Conservation (phyloP, 164 flowering plant species). For the Nymphaea colorata region DNA sequence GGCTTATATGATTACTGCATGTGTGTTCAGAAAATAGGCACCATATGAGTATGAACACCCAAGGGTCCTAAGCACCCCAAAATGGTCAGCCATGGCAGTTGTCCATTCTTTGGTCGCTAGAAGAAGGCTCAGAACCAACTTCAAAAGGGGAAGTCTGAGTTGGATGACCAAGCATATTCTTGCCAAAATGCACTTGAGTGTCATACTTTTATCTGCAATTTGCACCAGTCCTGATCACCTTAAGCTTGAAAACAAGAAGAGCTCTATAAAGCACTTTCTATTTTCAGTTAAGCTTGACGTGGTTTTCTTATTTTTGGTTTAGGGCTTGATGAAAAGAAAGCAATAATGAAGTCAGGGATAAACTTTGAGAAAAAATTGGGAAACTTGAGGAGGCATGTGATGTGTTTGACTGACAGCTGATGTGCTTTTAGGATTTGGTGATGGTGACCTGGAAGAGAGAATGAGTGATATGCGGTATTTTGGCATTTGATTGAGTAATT, state of each 20-base stretch:
- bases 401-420: too few relatives aligned
- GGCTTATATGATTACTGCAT: conserved; percentile 89
- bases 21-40: conserved; percentile 88
- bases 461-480: too few relatives aligned
- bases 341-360: conserved; percentile 70
- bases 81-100: conserved; percentile 90
- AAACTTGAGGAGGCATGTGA: too few relatives aligned
- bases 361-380: conserved; percentile 87
- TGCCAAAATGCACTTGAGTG: too few relatives aligned
- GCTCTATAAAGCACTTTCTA: background rate
- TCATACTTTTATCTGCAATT: too few relatives aligned
- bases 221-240: background rate
- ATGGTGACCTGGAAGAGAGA: too few relatives aligned
- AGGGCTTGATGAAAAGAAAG: conserved; percentile 63
- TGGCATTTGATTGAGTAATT: too few relatives aligned
- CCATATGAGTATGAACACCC: conserved; percentile 81
- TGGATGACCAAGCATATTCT: too few relatives aligned
- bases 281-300: background rate
- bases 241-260: background rate
- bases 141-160: too few relatives aligned
- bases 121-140: conserved; percentile 19
- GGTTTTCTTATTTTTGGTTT: background rate
- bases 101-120: conserved; percentile 79
- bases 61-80: conserved; percentile 86
- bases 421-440: too few relatives aligned